Evolutionary conservation across 805 yeast species (phyloP), one percentile per base, ranked within the genome.

Genomic region (Ogataea dorogensis): DNA sequence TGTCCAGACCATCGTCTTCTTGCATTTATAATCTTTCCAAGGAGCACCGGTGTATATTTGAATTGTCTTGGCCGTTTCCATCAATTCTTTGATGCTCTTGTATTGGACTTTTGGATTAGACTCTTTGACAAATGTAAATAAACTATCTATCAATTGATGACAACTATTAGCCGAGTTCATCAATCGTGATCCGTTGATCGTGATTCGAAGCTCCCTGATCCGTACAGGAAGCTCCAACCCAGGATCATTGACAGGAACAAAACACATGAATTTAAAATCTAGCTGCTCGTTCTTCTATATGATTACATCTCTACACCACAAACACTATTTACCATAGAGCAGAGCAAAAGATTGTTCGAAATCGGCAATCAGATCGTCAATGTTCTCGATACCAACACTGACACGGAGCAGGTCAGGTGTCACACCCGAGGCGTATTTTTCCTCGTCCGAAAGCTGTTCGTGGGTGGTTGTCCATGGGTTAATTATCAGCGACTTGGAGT

Each of bases 401-500:
- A 87, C 81, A 68, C 98, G 81, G 53, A 91, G 79, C 56, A 87
- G 74, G 49, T 86, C 96, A 52, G 83, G 80, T 38, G 93, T 76
- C 40, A 91, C 97, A 64, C 97, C 97, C 32, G 94, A 72, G 10
- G 82, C 78, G 26, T 65, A 38, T 67, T 86, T 86, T 69, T 87
- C 97, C 47, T 79, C 84, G 29, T 85, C 87, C 26, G 69, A 63
- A 56, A 91, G 74, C 69, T 93, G 98, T 61, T 87, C 89, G 65
- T 91, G 98, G 17, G 98, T 91, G 25, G 98, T 93, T 65, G 76
- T 87, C 73, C 82, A 89, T 48, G 98, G 98, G 36, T 96, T 89
- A 63, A 91, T 91, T 40, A 91, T 95, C 59, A 91, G 74, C 28
- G 98, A 86, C 70, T 91, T 93, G 33, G 91, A 81, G 58, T 91